Percentiles rank a stretch among this genome's conserved stretches.
phyloP scores from a whole-genome alignment of 202 grass and related monocot genomes.

The Carex sylvatica region DNA sequence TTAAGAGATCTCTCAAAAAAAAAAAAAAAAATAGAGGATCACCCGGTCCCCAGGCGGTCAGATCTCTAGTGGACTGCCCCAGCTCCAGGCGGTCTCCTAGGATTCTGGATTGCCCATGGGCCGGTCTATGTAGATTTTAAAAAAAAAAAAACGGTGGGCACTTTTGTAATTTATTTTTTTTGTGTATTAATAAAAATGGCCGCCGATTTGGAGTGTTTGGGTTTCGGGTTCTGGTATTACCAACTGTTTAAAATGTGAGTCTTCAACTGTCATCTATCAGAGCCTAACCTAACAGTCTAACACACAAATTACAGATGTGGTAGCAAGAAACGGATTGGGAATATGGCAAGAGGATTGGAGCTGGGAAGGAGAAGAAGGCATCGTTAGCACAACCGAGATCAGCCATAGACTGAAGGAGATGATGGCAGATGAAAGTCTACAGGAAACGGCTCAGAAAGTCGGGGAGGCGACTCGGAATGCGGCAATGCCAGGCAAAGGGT shows the following conservation, averaged over 20 bases:
- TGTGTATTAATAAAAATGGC: conserved; percentile 41
- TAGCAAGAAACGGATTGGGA: conserved; percentile 30
- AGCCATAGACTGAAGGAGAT: conserved; percentile 34
- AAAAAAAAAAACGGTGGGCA: too few species aligned
- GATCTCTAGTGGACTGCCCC: too few species aligned
- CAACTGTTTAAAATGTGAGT: conserved; percentile 88
- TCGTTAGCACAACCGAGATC: conserved; percentile 20
- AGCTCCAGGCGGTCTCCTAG: too few species aligned
- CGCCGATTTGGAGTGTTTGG: conserved; percentile 52
- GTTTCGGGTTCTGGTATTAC: conserved; percentile 80
- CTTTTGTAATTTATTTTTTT: too few species aligned
- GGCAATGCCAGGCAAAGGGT: not conserved
- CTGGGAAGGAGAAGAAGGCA: conserved; percentile 40
- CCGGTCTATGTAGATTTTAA: too few species aligned
- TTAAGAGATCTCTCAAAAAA: too few species aligned
- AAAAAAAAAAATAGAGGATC: too few species aligned
- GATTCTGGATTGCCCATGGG: too few species aligned
- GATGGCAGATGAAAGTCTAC: conserved; percentile 30
- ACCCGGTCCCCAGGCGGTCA: too few species aligned
- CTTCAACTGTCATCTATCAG: conserved; percentile 38
- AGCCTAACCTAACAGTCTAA: not conserved
- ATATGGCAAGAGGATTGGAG: conserved; percentile 44
- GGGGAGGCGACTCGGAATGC: conserved; percentile 1
- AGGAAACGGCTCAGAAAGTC: not conserved
- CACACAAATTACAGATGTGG: conserved; percentile 35